Evolutionary conservation across 2,329 filamentous ascomycete species (phyloP).

Genomic region (Rutstroemia sp.): DNA sequence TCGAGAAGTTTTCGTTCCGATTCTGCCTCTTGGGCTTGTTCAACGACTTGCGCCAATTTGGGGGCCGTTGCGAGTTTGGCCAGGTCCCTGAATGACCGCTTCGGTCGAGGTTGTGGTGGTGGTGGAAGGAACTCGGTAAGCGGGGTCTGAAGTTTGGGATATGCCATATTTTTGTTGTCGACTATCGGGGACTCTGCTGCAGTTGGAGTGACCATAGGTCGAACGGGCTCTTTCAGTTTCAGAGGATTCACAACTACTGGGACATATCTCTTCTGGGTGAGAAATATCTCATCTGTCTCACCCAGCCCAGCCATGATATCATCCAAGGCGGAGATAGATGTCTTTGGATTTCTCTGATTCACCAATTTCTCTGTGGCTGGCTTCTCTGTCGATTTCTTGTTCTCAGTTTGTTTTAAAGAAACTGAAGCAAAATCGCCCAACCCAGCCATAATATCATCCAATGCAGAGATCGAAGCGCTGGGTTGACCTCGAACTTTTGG

Average conservation of each 20-base stretch:
- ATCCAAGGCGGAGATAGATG: constrained; percentile 6
- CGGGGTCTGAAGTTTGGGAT: neutral
- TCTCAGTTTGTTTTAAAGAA: neutral
- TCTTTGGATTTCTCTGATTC: neutral
- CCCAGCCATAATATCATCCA: constrained; percentile 10
- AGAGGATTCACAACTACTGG: neutral
- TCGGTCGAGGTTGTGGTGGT: neutral
- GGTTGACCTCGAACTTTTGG: neutral
- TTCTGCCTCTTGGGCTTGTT: constrained; percentile 8
- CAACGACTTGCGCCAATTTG: constrained; percentile 1
- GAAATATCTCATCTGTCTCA: neutral
- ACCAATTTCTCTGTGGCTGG: neutral
- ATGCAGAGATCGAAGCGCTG: constrained; percentile 2
- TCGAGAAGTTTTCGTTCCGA: constrained; percentile 8
- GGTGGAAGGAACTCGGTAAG: neutral
- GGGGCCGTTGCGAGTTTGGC: neutral
- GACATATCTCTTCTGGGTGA: neutral
- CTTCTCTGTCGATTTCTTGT: neutral
- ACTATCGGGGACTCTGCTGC: too few species aligned
- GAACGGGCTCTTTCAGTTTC: neutral
- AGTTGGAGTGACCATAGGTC: neutral
- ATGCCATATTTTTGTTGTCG: neutral
- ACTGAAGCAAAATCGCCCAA: neutral
- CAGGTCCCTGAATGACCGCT: constrained; percentile 7
- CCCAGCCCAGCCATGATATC: constrained; percentile 8